Base-by-base conservation (phyloP, 192 early-diverging fungal species). In the Rhizoclosmatium globosum region DNA sequence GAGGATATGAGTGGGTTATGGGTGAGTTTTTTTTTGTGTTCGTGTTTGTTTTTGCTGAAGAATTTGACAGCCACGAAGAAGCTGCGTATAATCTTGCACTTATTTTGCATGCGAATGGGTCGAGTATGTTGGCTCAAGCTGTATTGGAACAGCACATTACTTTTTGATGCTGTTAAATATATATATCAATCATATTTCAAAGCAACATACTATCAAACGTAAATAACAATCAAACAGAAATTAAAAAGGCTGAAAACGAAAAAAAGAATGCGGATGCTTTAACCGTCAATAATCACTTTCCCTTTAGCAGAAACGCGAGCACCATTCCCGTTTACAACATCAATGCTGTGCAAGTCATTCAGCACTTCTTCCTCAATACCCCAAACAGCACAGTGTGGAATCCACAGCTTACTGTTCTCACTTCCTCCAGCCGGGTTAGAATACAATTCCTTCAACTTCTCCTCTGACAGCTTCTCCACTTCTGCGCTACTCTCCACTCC, bases 71-170 rank as follows among this genome's bases (percentile, higher is more conserved):
- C 11, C 85, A 41, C 86, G 68, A 68, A 39, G 97, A 99, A 79
- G 93, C 94, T 0, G 98, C 97, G 38, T 98, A 97, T 82, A 99
- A 99, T 74, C 82, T 98, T 68, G 88, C 92, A 53, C 76, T 89
- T 45, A 94, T 99, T 31, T 97, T 95, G 71, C 75, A 93, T 42
- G 71, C 84, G 41, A 94, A 89, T 47, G 97, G 97, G 2, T 89
- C 93, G 4, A 74, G 86, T 65, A 88, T 83, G 13, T 84, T 95
- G 70, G 94, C 96, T 1, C 86, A 92, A 67, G 81, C 87, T 1
- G 48, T 99, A 43, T 85, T 97, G 75, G 79, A 74, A 39, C 88
- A 94, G 79, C 93, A 95, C 82, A 95, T 95, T 79, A 90, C 91
- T 11, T 84, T 98, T 61, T 93, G 74, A 84, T 0, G 0, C 0